phyloP scores from a whole-genome alignment of 768 basidiomycete species.

The Tricholoma furcatifolium region DNA sequence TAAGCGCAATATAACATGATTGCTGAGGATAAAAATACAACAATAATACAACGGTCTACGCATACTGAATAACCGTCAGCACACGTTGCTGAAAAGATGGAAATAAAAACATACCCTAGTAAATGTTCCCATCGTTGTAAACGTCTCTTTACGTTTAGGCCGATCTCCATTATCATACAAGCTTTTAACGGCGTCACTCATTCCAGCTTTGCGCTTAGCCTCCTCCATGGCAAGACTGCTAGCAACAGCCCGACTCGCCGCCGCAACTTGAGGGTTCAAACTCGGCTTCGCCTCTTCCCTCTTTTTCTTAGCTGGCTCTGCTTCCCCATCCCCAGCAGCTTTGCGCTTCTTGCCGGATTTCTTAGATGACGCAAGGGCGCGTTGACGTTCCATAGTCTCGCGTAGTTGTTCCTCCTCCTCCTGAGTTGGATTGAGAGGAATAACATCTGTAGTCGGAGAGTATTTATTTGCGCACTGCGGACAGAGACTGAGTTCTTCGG shows the following conservation, averaged over 20 bases:
- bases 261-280: conserved; percentile 52
- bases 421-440: conserved; percentile 64
- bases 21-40: conserved; percentile 10
- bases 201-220: conserved; percentile 74
- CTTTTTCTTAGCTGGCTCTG: conserved; percentile 47
- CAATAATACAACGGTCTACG: conserved; percentile 9
- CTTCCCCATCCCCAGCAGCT: conserved; percentile 25
- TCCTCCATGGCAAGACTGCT: conserved; percentile 78
- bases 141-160: conserved; percentile 72
- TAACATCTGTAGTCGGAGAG: conserved; percentile 50
- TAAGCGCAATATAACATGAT: neutral
- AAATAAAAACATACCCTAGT: conserved; percentile 66
- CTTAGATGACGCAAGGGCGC: conserved; percentile 54
- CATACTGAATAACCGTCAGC: conserved; percentile 10
- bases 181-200: conserved; percentile 86
- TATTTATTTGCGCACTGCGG: conserved; percentile 79
- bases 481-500: conserved; percentile 53
- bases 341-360: conserved; percentile 60
- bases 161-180: conserved; percentile 63
- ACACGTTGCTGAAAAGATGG: neutral
- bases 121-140: conserved; percentile 91
- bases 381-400: conserved; percentile 53
- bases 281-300: conserved; percentile 35
- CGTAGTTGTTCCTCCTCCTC: conserved; percentile 67
- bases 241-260: conserved; percentile 64